Percentiles rank a stretch among this genome's conserved stretches.
These are phyloP conservation scores for Cerioporus squamosus DNA, from an alignment of 1,284 basidiomycete species.

Conservation along the genomic window DNA sequence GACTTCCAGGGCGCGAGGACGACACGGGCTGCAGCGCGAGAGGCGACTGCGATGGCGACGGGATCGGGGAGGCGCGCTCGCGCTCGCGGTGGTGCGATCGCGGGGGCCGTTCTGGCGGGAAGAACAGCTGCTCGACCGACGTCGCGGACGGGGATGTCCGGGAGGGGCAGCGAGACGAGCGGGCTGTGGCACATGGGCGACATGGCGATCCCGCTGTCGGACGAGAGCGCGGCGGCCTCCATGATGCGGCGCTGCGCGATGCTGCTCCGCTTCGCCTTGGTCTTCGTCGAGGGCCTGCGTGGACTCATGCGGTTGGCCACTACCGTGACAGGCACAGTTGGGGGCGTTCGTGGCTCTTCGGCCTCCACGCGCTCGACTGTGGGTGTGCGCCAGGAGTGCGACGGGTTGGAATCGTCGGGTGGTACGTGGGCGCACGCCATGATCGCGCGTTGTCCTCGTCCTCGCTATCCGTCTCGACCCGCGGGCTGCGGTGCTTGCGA, in stretches of 20 bases:
- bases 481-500: slow-evolving; percentile 20
- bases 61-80: slow-evolving; percentile 6
- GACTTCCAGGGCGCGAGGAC: not conserved
- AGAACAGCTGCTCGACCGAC: slow-evolving; percentile 15
- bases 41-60: slow-evolving; percentile 18
- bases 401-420: no score
- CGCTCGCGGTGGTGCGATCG: slow-evolving; percentile 13
- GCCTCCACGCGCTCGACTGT: slow-evolving; percentile 13
- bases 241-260: slow-evolving; percentile 21
- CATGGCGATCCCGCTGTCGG: slow-evolving; percentile 20
- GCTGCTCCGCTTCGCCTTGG: slow-evolving; percentile 12
- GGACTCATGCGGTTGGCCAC: slow-evolving; percentile 10
- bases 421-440: no score
- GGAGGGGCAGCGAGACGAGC: slow-evolving; percentile 20
- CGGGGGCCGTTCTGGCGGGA: slow-evolving; percentile 12
- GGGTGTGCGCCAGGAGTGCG: slow-evolving; percentile 13
- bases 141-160: slow-evolving; percentile 22
- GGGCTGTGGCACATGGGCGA: slow-evolving; percentile 23
- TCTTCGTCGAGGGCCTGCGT: slow-evolving; percentile 10
- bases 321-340: not conserved
- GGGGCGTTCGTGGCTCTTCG: slow-evolving; percentile 7
- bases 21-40: slow-evolving; percentile 16
- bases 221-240: slow-evolving; percentile 17
- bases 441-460: slow-evolving; percentile 5
- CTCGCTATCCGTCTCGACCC: slow-evolving; percentile 24